Conservation (phyloP, 2,329 filamentous ascomycete genomes). For the Talaromyces sp. region DNA sequence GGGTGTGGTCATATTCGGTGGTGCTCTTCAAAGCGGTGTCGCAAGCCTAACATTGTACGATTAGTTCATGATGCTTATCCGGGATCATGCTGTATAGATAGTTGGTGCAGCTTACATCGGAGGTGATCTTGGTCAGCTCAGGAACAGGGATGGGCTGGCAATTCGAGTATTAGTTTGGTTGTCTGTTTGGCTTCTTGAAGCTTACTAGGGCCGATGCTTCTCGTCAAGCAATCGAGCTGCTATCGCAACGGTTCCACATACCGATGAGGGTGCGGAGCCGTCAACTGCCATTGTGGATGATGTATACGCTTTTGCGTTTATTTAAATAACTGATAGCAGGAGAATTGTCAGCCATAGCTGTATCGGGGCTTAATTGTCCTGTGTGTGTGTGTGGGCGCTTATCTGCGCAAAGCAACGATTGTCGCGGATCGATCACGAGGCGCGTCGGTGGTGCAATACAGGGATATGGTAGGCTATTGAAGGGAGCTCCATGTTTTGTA, state of each 20-base stretch:
- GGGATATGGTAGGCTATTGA: neutral
- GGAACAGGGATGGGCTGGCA: slow-evolving; percentile 72
- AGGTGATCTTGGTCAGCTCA: slow-evolving; percentile 81
- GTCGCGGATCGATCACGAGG: neutral
- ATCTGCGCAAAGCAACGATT: neutral
- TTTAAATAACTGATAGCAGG: neutral
- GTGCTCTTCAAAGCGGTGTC: slow-evolving; percentile 72
- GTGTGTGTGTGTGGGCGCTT: neutral
- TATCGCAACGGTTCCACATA: slow-evolving; percentile 24
- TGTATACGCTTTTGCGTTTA: neutral
- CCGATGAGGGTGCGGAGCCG: slow-evolving; percentile 27
- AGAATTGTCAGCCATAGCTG: neutral
- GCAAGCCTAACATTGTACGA: slow-evolving; percentile 68
- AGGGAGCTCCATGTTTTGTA: no score
- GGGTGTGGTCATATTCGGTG: slow-evolving; percentile 82
- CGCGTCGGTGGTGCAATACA: neutral
- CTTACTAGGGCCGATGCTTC: neutral
- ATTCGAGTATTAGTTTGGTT: slow-evolving; percentile 7
- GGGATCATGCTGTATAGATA: neutral
- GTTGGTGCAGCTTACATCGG: slow-evolving; percentile 64
- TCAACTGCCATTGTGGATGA: slow-evolving; percentile 37
- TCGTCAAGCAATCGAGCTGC: neutral
- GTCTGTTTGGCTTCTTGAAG: slow-evolving; percentile 3
- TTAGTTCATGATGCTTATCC: neutral
- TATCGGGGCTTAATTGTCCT: neutral